phyloP scores from a whole-genome alignment of 192 early-diverging fungal species.

The Gonapodya sp. region DNA sequence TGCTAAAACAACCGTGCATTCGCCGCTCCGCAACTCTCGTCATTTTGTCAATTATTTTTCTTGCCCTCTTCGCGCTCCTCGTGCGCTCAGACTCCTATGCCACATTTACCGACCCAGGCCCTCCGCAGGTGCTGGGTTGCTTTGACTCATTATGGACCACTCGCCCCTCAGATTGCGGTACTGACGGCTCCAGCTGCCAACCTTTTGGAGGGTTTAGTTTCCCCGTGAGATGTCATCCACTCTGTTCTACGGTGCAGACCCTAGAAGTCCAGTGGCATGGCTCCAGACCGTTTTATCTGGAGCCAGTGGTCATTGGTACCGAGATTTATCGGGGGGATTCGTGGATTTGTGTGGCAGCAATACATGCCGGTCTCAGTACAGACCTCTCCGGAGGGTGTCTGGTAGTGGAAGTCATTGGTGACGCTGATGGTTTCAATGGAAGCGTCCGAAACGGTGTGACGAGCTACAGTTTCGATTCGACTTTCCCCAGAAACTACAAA shows the following conservation, averaged over 20 bases:
- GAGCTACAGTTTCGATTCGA: background rate
- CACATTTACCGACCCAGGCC: background rate
- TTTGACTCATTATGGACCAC: background rate
- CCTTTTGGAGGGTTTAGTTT: background rate
- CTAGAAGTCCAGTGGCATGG: slow-evolving; percentile 1
- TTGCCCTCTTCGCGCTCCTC: background rate
- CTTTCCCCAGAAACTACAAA: background rate
- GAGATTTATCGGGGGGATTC: background rate
- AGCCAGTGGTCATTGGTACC: background rate
- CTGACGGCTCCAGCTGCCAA: background rate
- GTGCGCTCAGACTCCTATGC: background rate
- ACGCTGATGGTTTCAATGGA: background rate
- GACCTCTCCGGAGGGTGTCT: background rate
- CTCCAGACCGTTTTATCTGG: background rate
- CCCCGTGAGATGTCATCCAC: background rate
- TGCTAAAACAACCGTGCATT: too few relatives aligned
- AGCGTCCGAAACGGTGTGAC: background rate
- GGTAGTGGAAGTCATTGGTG: slow-evolving; percentile 6
- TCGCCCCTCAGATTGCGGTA: background rate
- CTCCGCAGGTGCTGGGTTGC: background rate
- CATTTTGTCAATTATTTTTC: background rate
- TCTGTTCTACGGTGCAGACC: background rate
- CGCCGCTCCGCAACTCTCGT: background rate
- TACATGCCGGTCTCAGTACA: background rate
- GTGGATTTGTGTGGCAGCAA: slow-evolving; percentile 2